Evolutionary conservation across 2,329 filamentous ascomycete species (phyloP), one percentile per base, ranked within the genome.

Genomic region (Coniella vitis): DNA sequence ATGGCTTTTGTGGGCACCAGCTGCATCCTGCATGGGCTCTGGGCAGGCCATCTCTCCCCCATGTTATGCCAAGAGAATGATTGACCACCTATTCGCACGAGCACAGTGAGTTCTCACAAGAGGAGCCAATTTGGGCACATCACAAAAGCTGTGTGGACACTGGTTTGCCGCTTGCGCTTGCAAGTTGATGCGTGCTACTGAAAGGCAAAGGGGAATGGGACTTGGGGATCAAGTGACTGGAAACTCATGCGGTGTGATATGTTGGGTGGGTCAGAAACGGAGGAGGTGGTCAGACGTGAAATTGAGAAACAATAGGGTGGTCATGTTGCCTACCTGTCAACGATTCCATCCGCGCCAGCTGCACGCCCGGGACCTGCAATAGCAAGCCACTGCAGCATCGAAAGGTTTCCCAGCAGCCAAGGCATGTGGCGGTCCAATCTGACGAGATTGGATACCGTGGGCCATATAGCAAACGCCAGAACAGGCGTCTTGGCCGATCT

Each of bases 371-470:
- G 87, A 20, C 90, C 88, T 60, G 75, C 73, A 61, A 91, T 69
- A 60, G 83, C 76, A 57, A 81, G 75, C 74, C 86, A 84, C 68
- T 93, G 88, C 57, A 85, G 65, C 66, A 95, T 78, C 49, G 86
- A 86, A 52, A 93, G 65, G 57, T 79, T 71, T 62, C 88, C 88
- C 62, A 75, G 76, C 49, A 95, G 76, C 91, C 91, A 97, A 55
- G 91, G 91, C 89, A 95, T 95, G 66, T 89, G 86, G 56, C 72
- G 67, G 57, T 84, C 75, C 62, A 95, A 68, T 72, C 90, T 83
- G 57, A 90, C 69, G 54, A 95, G 67, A 64, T 81, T 83, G 54
- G 82, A 83, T 49, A 84, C 65, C 67, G 86, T 87, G 59, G 81
- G 74, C 83, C 87, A 95, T 45, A 88, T 64, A 59, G 79, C 81